Percentiles rank a stretch among this genome's conserved stretches.
Evolutionary conservation across 2,329 filamentous ascomycete species (phyloP).

Genomic region (Colletotrichum horii): DNA sequence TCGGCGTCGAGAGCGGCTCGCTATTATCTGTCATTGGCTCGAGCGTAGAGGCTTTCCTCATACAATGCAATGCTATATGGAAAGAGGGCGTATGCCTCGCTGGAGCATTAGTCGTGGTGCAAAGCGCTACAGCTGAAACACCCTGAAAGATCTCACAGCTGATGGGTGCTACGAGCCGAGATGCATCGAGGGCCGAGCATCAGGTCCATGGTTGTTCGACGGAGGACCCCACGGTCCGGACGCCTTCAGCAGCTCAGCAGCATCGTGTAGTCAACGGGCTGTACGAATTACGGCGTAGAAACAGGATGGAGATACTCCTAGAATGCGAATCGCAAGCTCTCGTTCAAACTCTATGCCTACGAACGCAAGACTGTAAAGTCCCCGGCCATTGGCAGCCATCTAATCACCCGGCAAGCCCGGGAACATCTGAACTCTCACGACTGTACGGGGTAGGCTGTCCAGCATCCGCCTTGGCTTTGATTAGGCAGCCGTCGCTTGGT

Average conservation of each 20-base stretch:
- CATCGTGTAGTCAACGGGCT: background rate
- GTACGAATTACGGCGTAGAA: background rate
- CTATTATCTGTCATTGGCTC: background rate
- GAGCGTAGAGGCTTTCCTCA: background rate
- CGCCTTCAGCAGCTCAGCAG: background rate
- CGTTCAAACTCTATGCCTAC: background rate
- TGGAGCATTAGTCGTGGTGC: background rate
- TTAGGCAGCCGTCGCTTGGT: background rate
- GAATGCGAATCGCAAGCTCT: background rate
- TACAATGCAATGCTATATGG: background rate
- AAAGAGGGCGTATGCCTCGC: background rate
- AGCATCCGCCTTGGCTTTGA: background rate
- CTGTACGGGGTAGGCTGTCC: background rate
- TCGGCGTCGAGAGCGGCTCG: background rate
- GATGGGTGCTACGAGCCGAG: background rate
- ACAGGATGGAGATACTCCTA: background rate
- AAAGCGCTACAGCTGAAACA: background rate
- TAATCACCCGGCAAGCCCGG: background rate
- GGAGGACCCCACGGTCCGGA: background rate
- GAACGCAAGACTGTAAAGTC: background rate
- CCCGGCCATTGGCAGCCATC: background rate
- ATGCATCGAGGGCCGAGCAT: background rate
- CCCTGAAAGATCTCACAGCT: background rate
- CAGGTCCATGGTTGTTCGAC: background rate
- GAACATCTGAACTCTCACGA: background rate